phyloP scores from a whole-genome alignment of 768 basidiomycete genomes.

The Xerocomellus amylosporus region DNA sequence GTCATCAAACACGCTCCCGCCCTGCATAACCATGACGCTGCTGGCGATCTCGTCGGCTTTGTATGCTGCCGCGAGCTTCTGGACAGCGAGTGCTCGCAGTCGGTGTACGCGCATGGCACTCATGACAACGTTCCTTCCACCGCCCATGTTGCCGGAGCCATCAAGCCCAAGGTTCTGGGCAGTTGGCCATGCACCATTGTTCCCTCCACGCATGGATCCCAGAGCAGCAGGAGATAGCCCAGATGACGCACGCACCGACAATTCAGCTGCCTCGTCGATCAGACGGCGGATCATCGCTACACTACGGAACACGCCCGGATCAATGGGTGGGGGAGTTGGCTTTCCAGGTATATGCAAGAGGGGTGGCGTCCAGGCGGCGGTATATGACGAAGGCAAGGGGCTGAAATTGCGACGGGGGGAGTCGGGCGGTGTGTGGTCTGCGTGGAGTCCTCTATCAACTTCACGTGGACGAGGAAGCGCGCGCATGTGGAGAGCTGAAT shows the following conservation, averaged over 20 bases:
- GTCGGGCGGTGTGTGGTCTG: constrained; percentile 44
- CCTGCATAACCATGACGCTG: constrained; percentile 94
- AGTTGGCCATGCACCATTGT: constrained; percentile 54
- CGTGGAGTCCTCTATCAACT: constrained; percentile 47
- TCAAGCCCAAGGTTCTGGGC: constrained; percentile 66
- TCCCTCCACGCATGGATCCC: constrained; percentile 54
- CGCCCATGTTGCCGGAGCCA: constrained; percentile 48
- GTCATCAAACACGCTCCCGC: constrained; percentile 88
- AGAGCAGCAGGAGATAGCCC: constrained; percentile 76
- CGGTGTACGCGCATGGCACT: constrained; percentile 81
- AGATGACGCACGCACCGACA: constrained; percentile 84
- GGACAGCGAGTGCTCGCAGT: constrained; percentile 76
- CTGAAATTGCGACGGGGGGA: constrained; percentile 39
- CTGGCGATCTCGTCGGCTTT: constrained; percentile 87
- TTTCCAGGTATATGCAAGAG: constrained; percentile 60
- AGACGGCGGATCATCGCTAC: constrained; percentile 73
- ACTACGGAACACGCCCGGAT: constrained; percentile 81
- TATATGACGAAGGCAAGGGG: constrained; percentile 33
- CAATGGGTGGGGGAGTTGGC: constrained; percentile 80
- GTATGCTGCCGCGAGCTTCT: constrained; percentile 84
- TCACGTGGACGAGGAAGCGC: constrained; percentile 27
- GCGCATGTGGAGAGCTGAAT: constrained; percentile 5
- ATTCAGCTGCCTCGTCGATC: constrained; percentile 86
- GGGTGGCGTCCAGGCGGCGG: constrained; percentile 39
- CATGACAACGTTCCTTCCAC: constrained; percentile 78